A percentile compares a stretch with the other conserved stretches of the same genome.
Conservation (phyloP, 179 eudicot genomes). For the Carnegiea gigantea region DNA sequence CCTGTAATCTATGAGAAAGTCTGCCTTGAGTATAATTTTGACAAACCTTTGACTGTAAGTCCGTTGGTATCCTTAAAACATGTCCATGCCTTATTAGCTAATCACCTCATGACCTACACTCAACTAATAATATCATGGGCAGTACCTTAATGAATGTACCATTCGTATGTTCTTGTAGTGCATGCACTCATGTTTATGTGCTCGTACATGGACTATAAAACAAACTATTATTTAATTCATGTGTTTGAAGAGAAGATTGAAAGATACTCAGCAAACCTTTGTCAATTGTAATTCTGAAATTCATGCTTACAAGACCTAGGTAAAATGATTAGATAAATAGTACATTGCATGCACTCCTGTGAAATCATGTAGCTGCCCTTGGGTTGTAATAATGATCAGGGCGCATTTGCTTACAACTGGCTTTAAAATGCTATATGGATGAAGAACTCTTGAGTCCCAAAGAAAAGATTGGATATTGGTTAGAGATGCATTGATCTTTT, state of each 20-base stretch:
- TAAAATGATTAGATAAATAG: too few species aligned
- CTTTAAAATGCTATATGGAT: neutral
- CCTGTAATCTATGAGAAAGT: conserved; percentile 46
- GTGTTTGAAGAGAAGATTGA: neutral
- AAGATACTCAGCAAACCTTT: neutral
- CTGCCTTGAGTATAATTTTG: conserved; percentile 49
- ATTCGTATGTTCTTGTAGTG: neutral
- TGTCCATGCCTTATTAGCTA: neutral
- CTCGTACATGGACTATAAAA: too few species aligned
- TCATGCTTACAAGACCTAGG: neutral
- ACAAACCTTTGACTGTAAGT: conserved; percentile 47
- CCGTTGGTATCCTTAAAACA: neutral
- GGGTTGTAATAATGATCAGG: too few species aligned
- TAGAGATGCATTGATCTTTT: neutral
- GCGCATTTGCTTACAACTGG: too few species aligned
- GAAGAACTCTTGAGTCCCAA: neutral
- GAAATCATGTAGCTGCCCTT: too few species aligned
- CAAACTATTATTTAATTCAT: neutral
- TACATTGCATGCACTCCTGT: too few species aligned
- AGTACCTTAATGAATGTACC: neutral
- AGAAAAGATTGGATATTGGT: too few species aligned
- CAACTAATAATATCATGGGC: neutral
- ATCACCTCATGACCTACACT: neutral
- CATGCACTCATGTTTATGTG: neutral
- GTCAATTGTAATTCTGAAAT: too few species aligned